Conservation (phyloP, 2,329 filamentous ascomycete genomes). For the Pseudogymnoascus sp. region DNA sequence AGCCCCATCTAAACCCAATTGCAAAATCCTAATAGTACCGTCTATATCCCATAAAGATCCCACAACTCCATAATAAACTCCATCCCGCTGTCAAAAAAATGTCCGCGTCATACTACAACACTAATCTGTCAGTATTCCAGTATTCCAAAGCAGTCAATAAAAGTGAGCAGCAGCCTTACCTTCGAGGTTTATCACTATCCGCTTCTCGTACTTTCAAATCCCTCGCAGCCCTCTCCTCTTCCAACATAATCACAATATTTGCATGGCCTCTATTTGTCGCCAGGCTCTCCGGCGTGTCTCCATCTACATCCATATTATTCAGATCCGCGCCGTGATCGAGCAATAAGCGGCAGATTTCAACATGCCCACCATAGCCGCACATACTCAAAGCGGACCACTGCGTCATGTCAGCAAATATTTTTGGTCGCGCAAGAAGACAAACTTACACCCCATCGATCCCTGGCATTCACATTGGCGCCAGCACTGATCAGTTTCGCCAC, state of each 20-base stretch:
- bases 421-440: not conserved
- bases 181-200: slow-evolving; percentile 8
- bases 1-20: not conserved
- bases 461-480: slow-evolving; percentile 26
- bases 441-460: slow-evolving; percentile 25
- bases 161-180: not conserved
- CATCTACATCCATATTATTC: slow-evolving; percentile 23
- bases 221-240: slow-evolving; percentile 17
- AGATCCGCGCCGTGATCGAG: slow-evolving; percentile 24
- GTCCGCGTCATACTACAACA: not conserved
- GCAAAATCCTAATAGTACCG: not conserved
- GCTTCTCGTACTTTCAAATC: slow-evolving; percentile 13
- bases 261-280: slow-evolving; percentile 24
- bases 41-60: not conserved
- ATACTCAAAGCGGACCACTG: slow-evolving; percentile 26
- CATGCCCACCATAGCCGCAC: slow-evolving; percentile 24
- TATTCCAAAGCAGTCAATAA: not conserved
- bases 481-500: slow-evolving; percentile 23
- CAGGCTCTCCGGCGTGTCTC: slow-evolving; percentile 24
- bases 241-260: slow-evolving; percentile 23
- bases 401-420: slow-evolving; percentile 9
- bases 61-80: not conserved
- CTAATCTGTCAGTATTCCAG: not conserved
- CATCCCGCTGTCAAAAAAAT: not conserved
- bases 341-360: slow-evolving; percentile 22